Evolutionary conservation across 148 eudicot genomes (phyloP).

Genomic region (Cornus florida): DNA sequence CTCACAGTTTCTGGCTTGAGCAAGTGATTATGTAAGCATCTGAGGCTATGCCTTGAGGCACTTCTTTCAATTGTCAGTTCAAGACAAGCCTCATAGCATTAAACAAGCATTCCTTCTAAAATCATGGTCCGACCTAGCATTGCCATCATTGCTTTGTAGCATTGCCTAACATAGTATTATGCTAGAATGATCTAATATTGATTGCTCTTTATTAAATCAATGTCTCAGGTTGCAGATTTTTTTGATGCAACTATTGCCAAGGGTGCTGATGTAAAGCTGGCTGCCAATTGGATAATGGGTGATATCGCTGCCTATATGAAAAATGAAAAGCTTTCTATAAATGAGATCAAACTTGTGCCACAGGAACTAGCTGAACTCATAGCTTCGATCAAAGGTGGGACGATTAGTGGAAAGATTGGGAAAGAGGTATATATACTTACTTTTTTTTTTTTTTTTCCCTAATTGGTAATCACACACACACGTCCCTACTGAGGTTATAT

Average conservation of each 20-base stretch:
- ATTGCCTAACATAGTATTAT: background rate
- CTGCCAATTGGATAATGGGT: constrained; percentile 98
- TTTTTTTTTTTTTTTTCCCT: no score
- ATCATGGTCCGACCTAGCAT: background rate
- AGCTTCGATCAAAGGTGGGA: constrained; percentile 73
- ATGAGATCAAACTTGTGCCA: constrained; percentile 79
- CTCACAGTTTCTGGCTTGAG: constrained; percentile 2
- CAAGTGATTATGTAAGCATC: background rate
- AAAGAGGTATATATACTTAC: constrained; percentile 72
- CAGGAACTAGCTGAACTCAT: constrained; percentile 80
- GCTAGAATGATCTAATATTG: background rate
- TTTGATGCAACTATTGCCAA: constrained; percentile 76
- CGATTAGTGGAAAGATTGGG: constrained; percentile 95
- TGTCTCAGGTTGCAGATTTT: constrained; percentile 78
- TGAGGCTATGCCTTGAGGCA: background rate
- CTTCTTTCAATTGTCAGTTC: background rate
- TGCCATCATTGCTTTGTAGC: background rate
- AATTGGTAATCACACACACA: no score
- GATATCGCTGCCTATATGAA: constrained; percentile 94
- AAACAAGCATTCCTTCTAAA: background rate
- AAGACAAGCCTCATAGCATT: background rate
- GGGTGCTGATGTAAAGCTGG: constrained; percentile 86
- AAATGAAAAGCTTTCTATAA: constrained; percentile 66
- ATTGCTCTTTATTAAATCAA: constrained; percentile 2
- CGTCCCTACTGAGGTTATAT: no score